These are phyloP conservation scores for Ceratocystiopsis brevicomis DNA, from an alignment of 2,329 filamentous ascomycete species.

Conservation along the genomic window DNA sequence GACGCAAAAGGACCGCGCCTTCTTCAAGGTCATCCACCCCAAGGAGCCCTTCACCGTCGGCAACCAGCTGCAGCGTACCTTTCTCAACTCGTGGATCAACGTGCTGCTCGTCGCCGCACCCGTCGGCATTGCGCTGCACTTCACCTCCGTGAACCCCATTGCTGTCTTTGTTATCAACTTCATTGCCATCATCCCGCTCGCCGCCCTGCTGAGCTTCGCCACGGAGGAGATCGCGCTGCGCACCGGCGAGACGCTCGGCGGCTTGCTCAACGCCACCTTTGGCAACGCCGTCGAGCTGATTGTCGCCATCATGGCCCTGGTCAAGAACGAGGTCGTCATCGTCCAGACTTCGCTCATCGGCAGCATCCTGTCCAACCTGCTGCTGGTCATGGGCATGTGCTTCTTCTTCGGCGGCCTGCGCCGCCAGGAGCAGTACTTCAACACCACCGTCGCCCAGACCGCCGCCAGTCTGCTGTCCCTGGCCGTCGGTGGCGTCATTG, in stretches of 20 bases:
- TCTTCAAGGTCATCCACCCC: slow-evolving; percentile 28
- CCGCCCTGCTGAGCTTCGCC: slow-evolving; percentile 62
- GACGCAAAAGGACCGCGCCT: slow-evolving; percentile 18
- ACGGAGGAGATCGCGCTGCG: slow-evolving; percentile 76
- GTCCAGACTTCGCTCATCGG: slow-evolving; percentile 87
- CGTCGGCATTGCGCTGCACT: slow-evolving; percentile 54
- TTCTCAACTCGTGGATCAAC: slow-evolving; percentile 78
- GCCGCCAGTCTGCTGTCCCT: slow-evolving; percentile 65
- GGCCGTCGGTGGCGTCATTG: slow-evolving; percentile 64
- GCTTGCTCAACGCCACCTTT: slow-evolving; percentile 77
- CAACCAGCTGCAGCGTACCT: slow-evolving; percentile 52
- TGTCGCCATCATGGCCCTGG: slow-evolving; percentile 67
- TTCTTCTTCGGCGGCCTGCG: slow-evolving; percentile 77
- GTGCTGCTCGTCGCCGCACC: slow-evolving; percentile 61
- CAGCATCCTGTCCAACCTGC: slow-evolving; percentile 75
- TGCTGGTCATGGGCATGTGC: slow-evolving; percentile 78
- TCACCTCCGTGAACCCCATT: slow-evolving; percentile 32
- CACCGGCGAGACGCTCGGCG: slow-evolving; percentile 71
- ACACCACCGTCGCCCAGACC: slow-evolving; percentile 79
- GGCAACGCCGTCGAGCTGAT: slow-evolving; percentile 82
- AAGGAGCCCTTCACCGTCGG: slow-evolving; percentile 37
- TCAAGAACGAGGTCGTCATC: slow-evolving; percentile 56
- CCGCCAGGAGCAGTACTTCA: slow-evolving; percentile 71
- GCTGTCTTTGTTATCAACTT: slow-evolving; percentile 80
- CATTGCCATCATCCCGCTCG: slow-evolving; percentile 74